Conservation (phyloP, 306 rosid species). For the Fragaria ananassa region DNA sequence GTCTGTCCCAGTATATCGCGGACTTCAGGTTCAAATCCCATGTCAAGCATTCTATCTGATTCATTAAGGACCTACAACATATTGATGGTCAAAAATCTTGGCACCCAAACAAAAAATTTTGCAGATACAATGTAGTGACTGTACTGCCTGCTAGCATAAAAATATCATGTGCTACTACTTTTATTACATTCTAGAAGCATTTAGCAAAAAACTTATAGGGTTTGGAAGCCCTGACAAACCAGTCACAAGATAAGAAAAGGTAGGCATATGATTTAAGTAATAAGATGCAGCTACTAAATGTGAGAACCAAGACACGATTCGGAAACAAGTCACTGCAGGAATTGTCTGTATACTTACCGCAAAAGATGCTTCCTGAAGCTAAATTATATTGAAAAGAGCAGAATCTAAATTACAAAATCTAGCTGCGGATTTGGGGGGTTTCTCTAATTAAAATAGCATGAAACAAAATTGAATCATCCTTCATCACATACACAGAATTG, state of each 20-base stretch:
- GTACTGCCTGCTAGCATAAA: background rate
- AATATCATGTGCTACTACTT: background rate
- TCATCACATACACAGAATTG: too few species aligned
- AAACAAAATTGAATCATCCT: too few species aligned
- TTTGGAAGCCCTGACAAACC: background rate
- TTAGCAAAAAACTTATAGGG: background rate
- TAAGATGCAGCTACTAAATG: too few species aligned
- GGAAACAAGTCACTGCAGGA: background rate
- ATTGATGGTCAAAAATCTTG: background rate
- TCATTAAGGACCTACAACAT: constrained; percentile 82
- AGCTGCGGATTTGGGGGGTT: too few species aligned
- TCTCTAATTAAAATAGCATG: too few species aligned
- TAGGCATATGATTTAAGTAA: too few species aligned
- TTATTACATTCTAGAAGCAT: background rate
- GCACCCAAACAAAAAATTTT: background rate
- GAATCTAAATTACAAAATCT: too few species aligned
- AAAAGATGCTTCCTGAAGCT: constrained; percentile 56
- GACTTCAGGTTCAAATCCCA: constrained; percentile 93
- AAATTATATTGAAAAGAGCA: too few species aligned
- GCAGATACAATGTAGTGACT: background rate
- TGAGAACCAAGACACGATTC: background rate
- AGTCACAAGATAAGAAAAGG: background rate
- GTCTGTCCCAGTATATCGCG: constrained; percentile 86
- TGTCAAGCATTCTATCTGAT: constrained; percentile 96
- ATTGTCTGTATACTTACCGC: constrained; percentile 51